Conservation (phyloP, 495 filamentous ascomycete species). For the Penicillium steckii region DNA sequence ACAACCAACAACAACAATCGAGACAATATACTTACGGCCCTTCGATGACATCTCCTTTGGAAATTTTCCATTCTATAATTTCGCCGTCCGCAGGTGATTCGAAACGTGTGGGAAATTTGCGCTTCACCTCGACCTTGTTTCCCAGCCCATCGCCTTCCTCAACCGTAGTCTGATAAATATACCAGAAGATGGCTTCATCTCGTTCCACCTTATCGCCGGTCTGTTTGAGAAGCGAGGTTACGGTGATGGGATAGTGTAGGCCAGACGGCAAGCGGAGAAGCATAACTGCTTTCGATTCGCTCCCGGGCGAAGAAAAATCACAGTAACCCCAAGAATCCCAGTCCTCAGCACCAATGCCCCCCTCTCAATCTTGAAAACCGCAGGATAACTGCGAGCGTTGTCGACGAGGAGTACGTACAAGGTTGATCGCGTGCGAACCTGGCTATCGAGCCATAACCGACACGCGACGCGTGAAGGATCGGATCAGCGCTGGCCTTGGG, state of each 20-base stretch:
- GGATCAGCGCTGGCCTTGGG: background rate
- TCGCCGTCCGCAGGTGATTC: slow-evolving; percentile 79
- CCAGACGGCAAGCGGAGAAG: slow-evolving; percentile 51
- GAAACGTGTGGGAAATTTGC: slow-evolving; percentile 72
- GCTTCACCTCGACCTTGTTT: slow-evolving; percentile 64
- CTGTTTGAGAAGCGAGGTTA: slow-evolving; percentile 78
- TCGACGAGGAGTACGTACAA: slow-evolving; percentile 9
- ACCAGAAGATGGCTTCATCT: slow-evolving; percentile 75
- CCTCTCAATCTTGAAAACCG: background rate
- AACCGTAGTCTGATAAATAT: slow-evolving; percentile 74
- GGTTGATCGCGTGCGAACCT: slow-evolving; percentile 27
- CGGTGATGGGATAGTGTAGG: slow-evolving; percentile 92
- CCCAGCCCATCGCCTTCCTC: slow-evolving; percentile 72
- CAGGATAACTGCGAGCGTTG: background rate
- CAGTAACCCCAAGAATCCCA: slow-evolving; percentile 1
- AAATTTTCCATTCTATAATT: slow-evolving; percentile 71
- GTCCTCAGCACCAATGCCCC: background rate
- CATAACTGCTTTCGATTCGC: slow-evolving; percentile 38
- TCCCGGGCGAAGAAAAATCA: slow-evolving; percentile 14
- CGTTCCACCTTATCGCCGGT: slow-evolving; percentile 71
- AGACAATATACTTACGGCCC: slow-evolving; percentile 33
- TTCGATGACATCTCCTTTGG: slow-evolving; percentile 67
- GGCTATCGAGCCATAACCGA: slow-evolving; percentile 38
- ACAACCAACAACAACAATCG: no score
- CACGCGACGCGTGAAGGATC: slow-evolving; percentile 23